These are phyloP conservation scores for Nakazawaea sp. DNA, from an alignment of 805 yeast genomes.

Conservation along the genomic window DNA sequence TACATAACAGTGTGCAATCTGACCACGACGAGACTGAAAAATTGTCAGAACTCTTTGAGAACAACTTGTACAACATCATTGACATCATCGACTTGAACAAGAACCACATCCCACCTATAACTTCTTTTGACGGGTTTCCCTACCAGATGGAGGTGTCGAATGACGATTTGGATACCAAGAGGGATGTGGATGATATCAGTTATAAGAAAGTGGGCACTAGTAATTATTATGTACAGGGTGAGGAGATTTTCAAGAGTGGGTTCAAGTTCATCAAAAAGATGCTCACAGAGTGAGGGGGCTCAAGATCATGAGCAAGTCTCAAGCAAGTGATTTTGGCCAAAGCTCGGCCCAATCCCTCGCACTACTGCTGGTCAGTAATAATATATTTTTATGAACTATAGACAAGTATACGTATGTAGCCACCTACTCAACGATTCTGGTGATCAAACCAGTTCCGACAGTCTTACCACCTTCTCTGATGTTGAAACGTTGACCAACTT, in stretches of 20 bases:
- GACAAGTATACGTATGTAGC: neutral
- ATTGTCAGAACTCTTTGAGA: constrained; percentile 31
- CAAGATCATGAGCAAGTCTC: constrained; percentile 1
- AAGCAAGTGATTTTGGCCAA: no score
- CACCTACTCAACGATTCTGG: constrained; percentile 71
- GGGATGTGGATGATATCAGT: constrained; percentile 5
- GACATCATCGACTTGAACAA: constrained; percentile 48
- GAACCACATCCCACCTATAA: constrained; percentile 69
- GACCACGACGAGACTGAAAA: constrained; percentile 16
- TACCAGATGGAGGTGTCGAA: constrained; percentile 29
- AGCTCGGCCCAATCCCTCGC: no score
- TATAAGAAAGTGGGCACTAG: constrained; percentile 16
- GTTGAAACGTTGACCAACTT: constrained; percentile 97
- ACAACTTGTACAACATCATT: constrained; percentile 37
- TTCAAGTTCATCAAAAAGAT: constrained; percentile 32
- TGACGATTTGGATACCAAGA: neutral
- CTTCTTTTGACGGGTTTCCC: constrained; percentile 67
- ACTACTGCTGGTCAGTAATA: no score
- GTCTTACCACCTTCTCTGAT: constrained; percentile 99
- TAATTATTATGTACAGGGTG: constrained; percentile 12
- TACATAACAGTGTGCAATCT: neutral
- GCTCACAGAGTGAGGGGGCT: constrained; percentile 7
- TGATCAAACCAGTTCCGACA: constrained; percentile 97
- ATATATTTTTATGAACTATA: constrained; percentile 2
- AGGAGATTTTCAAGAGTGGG: constrained; percentile 25